phyloP scores from a whole-genome alignment of 2,329 filamentous ascomycete species.

The Penicillium rolfsii region DNA sequence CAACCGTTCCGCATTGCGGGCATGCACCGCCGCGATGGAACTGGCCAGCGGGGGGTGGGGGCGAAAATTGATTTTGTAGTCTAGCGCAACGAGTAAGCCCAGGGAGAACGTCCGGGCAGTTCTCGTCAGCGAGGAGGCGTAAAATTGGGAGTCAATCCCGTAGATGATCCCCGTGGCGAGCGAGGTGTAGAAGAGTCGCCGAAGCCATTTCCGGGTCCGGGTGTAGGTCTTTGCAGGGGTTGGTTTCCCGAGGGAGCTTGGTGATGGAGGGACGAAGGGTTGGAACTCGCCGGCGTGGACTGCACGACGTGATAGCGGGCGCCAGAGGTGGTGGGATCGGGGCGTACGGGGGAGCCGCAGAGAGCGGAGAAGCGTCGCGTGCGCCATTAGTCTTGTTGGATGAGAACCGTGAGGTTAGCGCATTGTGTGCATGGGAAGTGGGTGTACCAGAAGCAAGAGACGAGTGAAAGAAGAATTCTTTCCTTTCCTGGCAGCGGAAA shows the following conservation, averaged over 20 bases:
- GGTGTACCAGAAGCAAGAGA: background rate
- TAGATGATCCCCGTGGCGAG: constrained; percentile 65
- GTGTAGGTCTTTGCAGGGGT: constrained; percentile 71
- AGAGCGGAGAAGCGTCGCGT: constrained; percentile 27
- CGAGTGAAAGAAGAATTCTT: background rate
- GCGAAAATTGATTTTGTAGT: constrained; percentile 97
- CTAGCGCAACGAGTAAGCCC: constrained; percentile 78
- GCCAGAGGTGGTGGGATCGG: constrained; percentile 14
- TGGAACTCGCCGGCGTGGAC: constrained; percentile 57
- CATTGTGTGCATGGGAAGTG: constrained; percentile 15
- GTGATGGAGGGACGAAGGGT: constrained; percentile 74
- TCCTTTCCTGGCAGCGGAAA: background rate
- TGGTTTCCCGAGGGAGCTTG: constrained; percentile 75
- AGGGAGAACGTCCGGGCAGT: constrained; percentile 79
- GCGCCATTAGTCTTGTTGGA: constrained; percentile 20
- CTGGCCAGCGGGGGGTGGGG: constrained; percentile 73
- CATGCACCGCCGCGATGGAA: constrained; percentile 76
- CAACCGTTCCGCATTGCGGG: constrained; percentile 79
- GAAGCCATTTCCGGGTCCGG: constrained; percentile 73
- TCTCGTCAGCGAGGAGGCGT: constrained; percentile 77
- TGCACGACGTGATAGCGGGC: constrained; percentile 27
- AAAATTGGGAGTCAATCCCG: constrained; percentile 71
- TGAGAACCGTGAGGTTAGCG: constrained; percentile 14
- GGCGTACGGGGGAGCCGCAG: constrained; percentile 18
- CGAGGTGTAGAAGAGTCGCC: constrained; percentile 68